Conservation (phyloP, 176 grass and related monocot genomes). For the Luzula sylvatica region DNA sequence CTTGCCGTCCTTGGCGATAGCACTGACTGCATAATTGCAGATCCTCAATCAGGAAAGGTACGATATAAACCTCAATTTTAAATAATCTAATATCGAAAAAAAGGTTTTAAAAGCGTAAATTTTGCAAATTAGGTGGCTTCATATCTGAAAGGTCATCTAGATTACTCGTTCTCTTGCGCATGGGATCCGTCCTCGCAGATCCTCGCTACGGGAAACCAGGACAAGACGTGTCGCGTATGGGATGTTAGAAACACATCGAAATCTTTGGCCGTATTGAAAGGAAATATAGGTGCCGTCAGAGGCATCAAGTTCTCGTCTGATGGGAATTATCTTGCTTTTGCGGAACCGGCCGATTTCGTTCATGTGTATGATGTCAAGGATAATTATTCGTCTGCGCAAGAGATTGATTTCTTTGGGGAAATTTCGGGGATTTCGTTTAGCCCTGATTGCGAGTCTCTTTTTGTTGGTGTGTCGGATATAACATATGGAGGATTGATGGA, state of each 20-base stretch:
- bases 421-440: conserved; percentile 83
- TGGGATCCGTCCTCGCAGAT: conserved; percentile 56
- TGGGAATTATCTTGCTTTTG: conserved; percentile 59
- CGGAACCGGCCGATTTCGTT: conserved; percentile 74
- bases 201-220: conserved; percentile 64
- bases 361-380: conserved; percentile 50
- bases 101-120: neutral
- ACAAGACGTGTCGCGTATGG: conserved; percentile 63
- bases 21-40: conserved; percentile 43
- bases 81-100: no score
- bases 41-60: conserved; percentile 62
- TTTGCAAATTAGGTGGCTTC: conserved; percentile 29
- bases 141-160: conserved; percentile 42
- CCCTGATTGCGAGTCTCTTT: conserved; percentile 44
- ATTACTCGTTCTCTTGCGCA: conserved; percentile 77
- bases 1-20: conserved; percentile 60
- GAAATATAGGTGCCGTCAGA: conserved; percentile 63
- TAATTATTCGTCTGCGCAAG: conserved; percentile 44
- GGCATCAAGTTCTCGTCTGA: conserved; percentile 68
- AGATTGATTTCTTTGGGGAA: conserved; percentile 81
- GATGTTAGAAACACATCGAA: conserved; percentile 40
- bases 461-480: conserved; percentile 63
- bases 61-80: no score
- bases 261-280: conserved; percentile 58
- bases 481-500: conserved; percentile 67